phyloP scores from a whole-genome alignment of 371 early-diverging fungal species.

The Rhizomucor miehei region DNA sequence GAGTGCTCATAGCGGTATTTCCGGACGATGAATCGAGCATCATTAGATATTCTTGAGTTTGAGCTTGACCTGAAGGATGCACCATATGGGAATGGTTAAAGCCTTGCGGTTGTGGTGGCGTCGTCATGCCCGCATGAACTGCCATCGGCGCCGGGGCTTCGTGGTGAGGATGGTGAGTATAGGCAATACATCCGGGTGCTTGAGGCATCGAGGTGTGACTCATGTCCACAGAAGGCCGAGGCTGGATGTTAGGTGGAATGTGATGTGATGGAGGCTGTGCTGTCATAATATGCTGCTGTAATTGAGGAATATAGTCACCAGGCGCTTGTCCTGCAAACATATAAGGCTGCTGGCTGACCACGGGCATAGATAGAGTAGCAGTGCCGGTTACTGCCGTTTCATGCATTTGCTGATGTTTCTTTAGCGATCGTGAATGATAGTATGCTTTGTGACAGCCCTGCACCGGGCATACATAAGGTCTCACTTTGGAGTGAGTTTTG shows the following conservation, averaged over 20 bases:
- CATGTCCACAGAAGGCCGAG: no score
- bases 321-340: constrained; percentile 14
- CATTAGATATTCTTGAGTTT: no score
- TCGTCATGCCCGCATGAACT: no score
- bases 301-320: constrained; percentile 11
- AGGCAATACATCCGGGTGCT: no score
- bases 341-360: constrained; percentile 2
- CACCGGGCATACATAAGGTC: constrained; percentile 65
- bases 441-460: constrained; percentile 73
- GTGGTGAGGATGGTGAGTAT: no score
- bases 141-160: no score
- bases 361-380: not conserved
- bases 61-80: no score
- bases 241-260: not conserved
- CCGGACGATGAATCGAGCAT: no score
- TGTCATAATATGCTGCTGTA: constrained; percentile 5
- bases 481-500: constrained; percentile 81
- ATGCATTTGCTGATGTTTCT: constrained; percentile 75
- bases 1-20: no score
- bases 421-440: constrained; percentile 79
- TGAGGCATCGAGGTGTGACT: no score
- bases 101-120: no score
- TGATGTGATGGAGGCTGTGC: constrained; percentile 8
- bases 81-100: no score
- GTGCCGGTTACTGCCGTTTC: constrained; percentile 11